Conservation (phyloP, 2,329 filamentous ascomycete species). For the Hyphodiscus sp. region DNA sequence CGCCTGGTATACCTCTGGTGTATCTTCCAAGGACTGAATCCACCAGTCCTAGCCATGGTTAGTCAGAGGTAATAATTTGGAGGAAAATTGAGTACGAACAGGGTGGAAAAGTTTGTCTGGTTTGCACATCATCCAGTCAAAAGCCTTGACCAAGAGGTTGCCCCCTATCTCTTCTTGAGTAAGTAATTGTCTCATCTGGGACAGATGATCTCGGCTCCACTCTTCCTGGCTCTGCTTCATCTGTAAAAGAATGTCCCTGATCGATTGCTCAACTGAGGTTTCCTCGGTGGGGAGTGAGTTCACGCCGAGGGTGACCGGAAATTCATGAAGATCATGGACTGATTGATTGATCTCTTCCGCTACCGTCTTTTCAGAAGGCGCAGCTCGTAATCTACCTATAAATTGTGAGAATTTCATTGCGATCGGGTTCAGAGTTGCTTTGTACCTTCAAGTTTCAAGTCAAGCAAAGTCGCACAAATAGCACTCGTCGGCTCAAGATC, state of each 20-base stretch:
- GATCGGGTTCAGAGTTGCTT: neutral
- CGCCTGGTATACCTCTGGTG: conserved; percentile 1
- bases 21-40: conserved; percentile 11
- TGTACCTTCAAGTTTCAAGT: conserved; percentile 10
- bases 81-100: neutral
- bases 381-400: conserved; percentile 8
- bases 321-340: conserved; percentile 3
- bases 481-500: conserved; percentile 16
- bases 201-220: conserved; percentile 8
- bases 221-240: conserved; percentile 11
- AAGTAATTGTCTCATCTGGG: conserved; percentile 9
- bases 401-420: neutral
- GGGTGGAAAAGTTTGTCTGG: conserved; percentile 8
- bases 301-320: neutral
- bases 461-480: conserved; percentile 14
- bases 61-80: neutral
- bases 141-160: conserved; percentile 2
- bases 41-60: conserved; percentile 5
- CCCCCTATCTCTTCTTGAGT: conserved; percentile 7
- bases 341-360: conserved; percentile 6
- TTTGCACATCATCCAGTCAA: conserved; percentile 14
- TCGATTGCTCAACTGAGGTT: conserved; percentile 1
- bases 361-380: conserved; percentile 4
- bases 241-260: conserved; percentile 11
- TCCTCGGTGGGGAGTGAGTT: conserved; percentile 1